Conservation (phyloP, 2,329 filamentous ascomycete species). For the Penicillium concentricum region DNA sequence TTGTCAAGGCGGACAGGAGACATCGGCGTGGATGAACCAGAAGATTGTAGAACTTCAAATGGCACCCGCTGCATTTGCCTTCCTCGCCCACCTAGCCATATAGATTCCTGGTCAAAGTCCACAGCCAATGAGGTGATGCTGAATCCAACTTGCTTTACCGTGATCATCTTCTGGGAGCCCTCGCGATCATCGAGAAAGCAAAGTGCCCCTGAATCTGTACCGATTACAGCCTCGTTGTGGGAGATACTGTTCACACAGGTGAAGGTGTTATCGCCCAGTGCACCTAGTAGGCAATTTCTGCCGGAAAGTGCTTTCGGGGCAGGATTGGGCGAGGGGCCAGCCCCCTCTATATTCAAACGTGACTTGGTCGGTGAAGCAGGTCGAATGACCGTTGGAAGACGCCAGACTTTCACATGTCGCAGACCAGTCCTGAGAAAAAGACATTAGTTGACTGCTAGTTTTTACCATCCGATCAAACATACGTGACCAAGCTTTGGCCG, state of each 20-base stretch:
- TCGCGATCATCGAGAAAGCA: constrained; percentile 79
- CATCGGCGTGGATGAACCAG: constrained; percentile 23
- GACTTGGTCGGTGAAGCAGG: constrained; percentile 63
- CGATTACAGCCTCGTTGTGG: constrained; percentile 73
- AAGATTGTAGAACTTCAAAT: constrained; percentile 39
- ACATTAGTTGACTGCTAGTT: constrained; percentile 12
- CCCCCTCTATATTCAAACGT: constrained; percentile 48
- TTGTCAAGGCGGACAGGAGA: constrained; percentile 27
- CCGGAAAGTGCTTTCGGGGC: constrained; percentile 72
- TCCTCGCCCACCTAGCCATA: constrained; percentile 69
- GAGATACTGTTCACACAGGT: constrained; percentile 72
- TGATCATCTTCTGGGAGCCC: constrained; percentile 68
- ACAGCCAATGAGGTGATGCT: constrained; percentile 65
- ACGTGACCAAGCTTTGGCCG: constrained; percentile 76
- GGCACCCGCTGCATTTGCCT: constrained; percentile 54
- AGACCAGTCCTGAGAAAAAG: constrained; percentile 63
- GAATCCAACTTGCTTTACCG: constrained; percentile 67
- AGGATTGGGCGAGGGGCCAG: constrained; percentile 39
- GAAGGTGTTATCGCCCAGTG: constrained; percentile 80
- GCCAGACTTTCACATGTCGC: constrained; percentile 92
- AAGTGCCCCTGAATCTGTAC: constrained; percentile 84
- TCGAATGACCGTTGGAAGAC: constrained; percentile 64
- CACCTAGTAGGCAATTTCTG: constrained; percentile 81
- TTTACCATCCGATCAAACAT: constrained; percentile 25
- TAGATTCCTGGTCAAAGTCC: constrained; percentile 53